Evolutionary conservation across 2,329 filamentous ascomycete genomes (phyloP), one percentile per base, ranked within the genome.

Genomic region (Phoma herbarum): DNA sequence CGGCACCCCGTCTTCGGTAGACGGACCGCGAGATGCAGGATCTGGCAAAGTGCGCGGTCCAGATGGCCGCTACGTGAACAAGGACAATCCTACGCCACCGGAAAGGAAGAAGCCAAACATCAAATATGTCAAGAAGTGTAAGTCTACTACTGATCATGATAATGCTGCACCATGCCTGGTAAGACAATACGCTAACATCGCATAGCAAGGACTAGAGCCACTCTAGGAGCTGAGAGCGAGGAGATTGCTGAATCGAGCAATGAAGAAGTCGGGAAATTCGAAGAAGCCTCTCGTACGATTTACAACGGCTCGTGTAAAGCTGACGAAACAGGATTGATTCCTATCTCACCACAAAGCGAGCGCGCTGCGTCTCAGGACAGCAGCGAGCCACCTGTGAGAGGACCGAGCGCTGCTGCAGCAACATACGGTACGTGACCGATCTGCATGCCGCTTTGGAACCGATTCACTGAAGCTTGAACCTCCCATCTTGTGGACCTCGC

Each of bases 41-140:
- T 47, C 45, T 25, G 54, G 58, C 29, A 66, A 69, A 33, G 55
- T 62, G 35, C 66, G 63, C 20, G 65, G 66, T 28, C 53, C 61
- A 22, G 52, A 65, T 39, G 66, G 66, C 20, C 65, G 63, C 11
- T 66, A 59, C 44, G 23, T 66, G 23, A 50, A 50, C n/a, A 59
- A 46, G 8, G 20, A 26, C 23, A 28, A 45, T 6, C 22, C 29
- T 22, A n/a, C 26, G 4, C 37, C 14, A 31, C 22, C 25, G n/a
- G 20, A 11, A 4, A 45, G 12, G 14, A 54, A 35, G 14, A 47
- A 18, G 2, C 11, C 31, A 7, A 51, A 42, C 18, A 28, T 42
- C 11, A 54, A 54, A 35, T n/a, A 14, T 8, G 50, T 59, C 12
- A 46, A 45, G 26, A 54, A 50, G 7, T 18, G 56, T 59, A 37